Conservation (phyloP, 2,329 filamentous ascomycete genomes). For the Sporothrix sp. region DNA sequence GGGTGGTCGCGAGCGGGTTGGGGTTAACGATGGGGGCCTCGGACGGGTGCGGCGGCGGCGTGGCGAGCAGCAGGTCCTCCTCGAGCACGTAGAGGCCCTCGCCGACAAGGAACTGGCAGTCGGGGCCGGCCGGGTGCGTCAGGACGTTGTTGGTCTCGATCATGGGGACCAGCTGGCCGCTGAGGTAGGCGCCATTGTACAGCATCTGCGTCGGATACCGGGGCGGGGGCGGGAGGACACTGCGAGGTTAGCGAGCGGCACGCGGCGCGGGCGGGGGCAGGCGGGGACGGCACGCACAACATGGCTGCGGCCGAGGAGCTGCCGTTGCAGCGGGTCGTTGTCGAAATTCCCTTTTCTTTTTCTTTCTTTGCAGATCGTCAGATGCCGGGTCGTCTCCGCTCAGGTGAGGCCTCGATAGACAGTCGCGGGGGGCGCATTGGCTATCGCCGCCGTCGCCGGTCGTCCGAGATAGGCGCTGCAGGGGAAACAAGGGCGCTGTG, state of each 20-base stretch:
- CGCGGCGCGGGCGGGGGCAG: not conserved
- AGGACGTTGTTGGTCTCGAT: slow-evolving; percentile 93
- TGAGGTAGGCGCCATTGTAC: slow-evolving; percentile 61
- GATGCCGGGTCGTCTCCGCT: slow-evolving; percentile 2
- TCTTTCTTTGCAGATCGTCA: not conserved
- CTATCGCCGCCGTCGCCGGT: not conserved
- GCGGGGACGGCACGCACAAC: slow-evolving; percentile 12
- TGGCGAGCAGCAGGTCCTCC: slow-evolving; percentile 86
- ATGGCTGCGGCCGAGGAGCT: slow-evolving; percentile 11
- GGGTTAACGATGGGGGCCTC: slow-evolving; percentile 79
- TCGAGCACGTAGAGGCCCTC: slow-evolving; percentile 90
- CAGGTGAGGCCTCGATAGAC: not conserved
- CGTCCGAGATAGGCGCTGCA: not conserved
- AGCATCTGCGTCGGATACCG: slow-evolving; percentile 68
- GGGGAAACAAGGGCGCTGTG: not conserved
- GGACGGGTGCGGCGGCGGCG: slow-evolving; percentile 88
- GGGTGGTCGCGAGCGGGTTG: slow-evolving; percentile 80
- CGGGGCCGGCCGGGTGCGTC: slow-evolving; percentile 66
- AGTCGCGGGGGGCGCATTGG: not conserved
- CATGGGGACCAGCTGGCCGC: slow-evolving; percentile 60
- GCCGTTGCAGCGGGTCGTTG: not conserved
- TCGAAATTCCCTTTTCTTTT: not conserved
- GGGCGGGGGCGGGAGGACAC: slow-evolving; percentile 77
- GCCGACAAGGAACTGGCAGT: slow-evolving; percentile 84
- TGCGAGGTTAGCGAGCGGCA: slow-evolving; percentile 25